Conservation (phyloP, 306 rosid genomes). For the Lupinus albus region DNA sequence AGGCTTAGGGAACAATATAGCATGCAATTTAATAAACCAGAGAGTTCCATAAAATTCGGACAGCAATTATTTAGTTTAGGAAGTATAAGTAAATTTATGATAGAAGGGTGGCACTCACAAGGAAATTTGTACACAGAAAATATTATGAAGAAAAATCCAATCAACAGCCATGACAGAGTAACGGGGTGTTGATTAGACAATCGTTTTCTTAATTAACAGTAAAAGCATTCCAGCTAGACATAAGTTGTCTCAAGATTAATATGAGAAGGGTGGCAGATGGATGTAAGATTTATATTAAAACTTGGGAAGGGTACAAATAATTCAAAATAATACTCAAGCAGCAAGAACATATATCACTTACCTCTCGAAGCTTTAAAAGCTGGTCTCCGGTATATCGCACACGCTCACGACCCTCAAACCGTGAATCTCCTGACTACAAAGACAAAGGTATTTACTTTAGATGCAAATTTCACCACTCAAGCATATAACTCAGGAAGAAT, state of each 20-base stretch:
- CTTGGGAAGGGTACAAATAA: background rate
- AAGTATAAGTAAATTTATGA: background rate
- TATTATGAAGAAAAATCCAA: conserved; percentile 10
- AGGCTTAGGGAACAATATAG: background rate
- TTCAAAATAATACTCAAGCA: background rate
- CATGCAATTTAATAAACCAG: conserved; percentile 12
- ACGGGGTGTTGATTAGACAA: background rate
- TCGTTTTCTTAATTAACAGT: background rate
- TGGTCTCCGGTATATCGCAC: conserved; percentile 77
- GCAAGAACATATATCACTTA: conserved; percentile 36
- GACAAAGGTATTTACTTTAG: conserved; percentile 19
- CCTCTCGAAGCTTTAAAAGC: conserved; percentile 78
- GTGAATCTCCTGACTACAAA: conserved; percentile 76
- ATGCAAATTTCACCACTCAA: conserved; percentile 34
- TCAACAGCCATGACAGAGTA: background rate
- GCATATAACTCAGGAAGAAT: conserved; percentile 20
- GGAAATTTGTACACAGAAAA: background rate
- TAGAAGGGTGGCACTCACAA: background rate
- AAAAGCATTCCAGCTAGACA: background rate
- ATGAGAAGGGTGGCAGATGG: conserved; percentile 3
- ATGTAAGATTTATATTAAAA: background rate
- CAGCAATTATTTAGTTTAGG: background rate
- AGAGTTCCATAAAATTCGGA: background rate
- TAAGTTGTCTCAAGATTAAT: background rate
- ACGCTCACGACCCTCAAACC: conserved; percentile 84